Conservation (phyloP, 768 basidiomycete species). For the Lactarius evosmus region DNA sequence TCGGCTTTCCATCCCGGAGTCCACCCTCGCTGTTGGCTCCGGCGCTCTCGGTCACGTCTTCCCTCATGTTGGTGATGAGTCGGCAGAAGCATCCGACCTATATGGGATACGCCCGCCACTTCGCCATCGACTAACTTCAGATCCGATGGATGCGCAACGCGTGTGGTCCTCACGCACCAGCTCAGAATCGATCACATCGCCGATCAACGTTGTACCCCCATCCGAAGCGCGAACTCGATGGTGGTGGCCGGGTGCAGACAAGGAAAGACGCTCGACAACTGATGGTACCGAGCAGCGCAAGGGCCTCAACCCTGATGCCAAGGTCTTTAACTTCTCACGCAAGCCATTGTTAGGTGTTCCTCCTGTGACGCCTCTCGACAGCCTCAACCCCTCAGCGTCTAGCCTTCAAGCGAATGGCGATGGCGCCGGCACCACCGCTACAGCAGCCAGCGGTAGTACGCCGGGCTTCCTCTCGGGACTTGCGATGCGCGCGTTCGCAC, state of each 20-base stretch:
- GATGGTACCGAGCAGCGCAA: constrained; percentile 47
- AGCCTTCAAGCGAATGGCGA: neutral
- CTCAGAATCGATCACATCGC: constrained; percentile 29
- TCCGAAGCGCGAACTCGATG: constrained; percentile 17
- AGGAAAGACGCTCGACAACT: constrained; percentile 23
- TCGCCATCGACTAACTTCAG: constrained; percentile 31
- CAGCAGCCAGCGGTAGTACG: neutral
- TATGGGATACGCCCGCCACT: constrained; percentile 44
- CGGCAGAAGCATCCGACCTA: constrained; percentile 43
- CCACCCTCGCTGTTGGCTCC: constrained; percentile 27
- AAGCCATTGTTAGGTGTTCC: constrained; percentile 27
- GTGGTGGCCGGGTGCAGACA: constrained; percentile 19
- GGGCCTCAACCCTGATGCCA: constrained; percentile 82
- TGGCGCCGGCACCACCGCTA: neutral
- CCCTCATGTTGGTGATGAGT: constrained; percentile 31
- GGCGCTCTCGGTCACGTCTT: constrained; percentile 22
- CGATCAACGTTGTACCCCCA: constrained; percentile 22
- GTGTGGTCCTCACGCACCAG: constrained; percentile 24
- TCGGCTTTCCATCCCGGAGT: neutral
- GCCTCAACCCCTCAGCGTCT: constrained; percentile 25
- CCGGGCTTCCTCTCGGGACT: constrained; percentile 35
- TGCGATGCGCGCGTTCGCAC: constrained; percentile 78
- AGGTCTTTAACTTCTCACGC: constrained; percentile 64
- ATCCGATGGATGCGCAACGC: constrained; percentile 31
- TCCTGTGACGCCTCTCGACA: constrained; percentile 27